Evolutionary conservation across 2,329 filamentous ascomycete genomes (phyloP), one percentile per base, ranked within the genome.

Genomic region (Anisogramma anomala): DNA sequence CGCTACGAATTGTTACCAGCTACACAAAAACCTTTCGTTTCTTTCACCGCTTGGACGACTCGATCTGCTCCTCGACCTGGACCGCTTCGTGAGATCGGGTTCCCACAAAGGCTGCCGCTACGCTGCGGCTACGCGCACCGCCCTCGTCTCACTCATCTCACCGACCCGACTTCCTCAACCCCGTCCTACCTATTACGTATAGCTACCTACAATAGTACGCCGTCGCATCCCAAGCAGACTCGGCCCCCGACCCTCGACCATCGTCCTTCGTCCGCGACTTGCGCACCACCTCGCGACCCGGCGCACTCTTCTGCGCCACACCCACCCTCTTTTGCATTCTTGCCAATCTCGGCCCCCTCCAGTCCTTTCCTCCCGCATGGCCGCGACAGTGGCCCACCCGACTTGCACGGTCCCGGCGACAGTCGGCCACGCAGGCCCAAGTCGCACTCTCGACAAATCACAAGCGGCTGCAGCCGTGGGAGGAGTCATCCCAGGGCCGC

Each of bases 301-400:
- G 15, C 25, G 7, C 35, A 22, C 23, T 26, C 32, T 17, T 30
- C 9, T 27, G 14, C 26, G 33, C 28, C 26, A 6, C 11, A 9
- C 15, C 6, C 13, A n/a, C 20, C 5, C 7, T 22, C 23, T 14
- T 10, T 15, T 23, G 19, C 33, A n/a, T 4, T 18, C 15, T 8
- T n/a, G n/a, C n/a, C n/a, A n/a, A n/a, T n/a, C n/a, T n/a, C n/a
- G n/a, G n/a, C n/a, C n/a, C n/a, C n/a, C n/a, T n/a, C n/a, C n/a
- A n/a, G n/a, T n/a, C n/a, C n/a, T n/a, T n/a, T 33, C 28, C 11
- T 9, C 10, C 30, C 35, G 23, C n/a, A 58, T 58, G 56, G 56
- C 56, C 39, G 56, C 56, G 14, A 59, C 54, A 34, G 55, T 59
- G 35, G 56, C 56, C 6, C 54, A 48, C 23, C 41, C 52, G 30